A percentile compares a stretch with the other conserved stretches of the same genome.
Conservation (phyloP, 257 asterid species). For the Solanum chiquidenum region DNA sequence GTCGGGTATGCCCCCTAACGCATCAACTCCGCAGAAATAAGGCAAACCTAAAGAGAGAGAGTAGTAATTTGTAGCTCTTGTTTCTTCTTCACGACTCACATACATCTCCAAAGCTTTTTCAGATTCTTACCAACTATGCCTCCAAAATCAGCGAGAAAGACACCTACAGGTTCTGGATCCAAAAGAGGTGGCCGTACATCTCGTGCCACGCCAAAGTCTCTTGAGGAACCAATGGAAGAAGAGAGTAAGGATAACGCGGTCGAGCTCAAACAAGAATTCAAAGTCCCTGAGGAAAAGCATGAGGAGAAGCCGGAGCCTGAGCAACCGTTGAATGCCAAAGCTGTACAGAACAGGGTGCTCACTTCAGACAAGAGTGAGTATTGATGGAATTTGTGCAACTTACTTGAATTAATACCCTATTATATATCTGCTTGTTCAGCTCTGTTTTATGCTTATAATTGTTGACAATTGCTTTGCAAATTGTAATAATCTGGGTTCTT, state of each 20-base stretch:
- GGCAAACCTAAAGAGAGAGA: background rate
- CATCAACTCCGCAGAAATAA: background rate
- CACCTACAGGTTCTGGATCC: slow-evolving; percentile 66
- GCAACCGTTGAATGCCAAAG: background rate
- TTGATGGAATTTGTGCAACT: background rate
- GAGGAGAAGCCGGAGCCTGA: slow-evolving; percentile 9
- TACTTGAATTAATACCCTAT: background rate
- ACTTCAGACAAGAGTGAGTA: slow-evolving; percentile 16
- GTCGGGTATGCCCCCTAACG: background rate
- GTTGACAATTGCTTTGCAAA: background rate
- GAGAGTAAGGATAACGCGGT: slow-evolving; percentile 9
- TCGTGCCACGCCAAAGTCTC: slow-evolving; percentile 16
- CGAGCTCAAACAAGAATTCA: background rate
- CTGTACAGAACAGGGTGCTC: slow-evolving; percentile 6
- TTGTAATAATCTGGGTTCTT: background rate
- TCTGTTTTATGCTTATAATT: background rate
- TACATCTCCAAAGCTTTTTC: background rate
- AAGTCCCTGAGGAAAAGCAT: slow-evolving; percentile 11
- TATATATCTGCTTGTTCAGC: background rate
- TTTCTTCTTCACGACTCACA: background rate
- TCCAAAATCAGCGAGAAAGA: slow-evolving; percentile 52
- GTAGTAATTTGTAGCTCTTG: background rate
- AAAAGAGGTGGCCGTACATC: slow-evolving; percentile 48
- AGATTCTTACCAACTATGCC: slow-evolving; percentile 37
- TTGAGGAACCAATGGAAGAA: slow-evolving; percentile 11